Percentiles rank a stretch among this genome's conserved stretches.
Evolutionary conservation across 805 yeast species (phyloP).

Genomic region (Ogataea ramenticola): DNA sequence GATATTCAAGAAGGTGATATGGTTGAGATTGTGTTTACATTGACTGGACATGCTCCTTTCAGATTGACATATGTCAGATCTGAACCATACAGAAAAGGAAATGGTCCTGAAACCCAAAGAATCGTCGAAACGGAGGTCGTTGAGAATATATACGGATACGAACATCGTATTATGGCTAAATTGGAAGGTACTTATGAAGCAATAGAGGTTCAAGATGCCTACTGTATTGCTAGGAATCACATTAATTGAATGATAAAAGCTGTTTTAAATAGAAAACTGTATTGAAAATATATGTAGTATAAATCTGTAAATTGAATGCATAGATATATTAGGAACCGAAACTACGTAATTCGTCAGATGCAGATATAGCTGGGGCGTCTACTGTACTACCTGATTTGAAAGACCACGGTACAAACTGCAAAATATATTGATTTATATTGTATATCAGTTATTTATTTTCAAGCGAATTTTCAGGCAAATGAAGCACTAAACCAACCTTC

Average conservation of each 20-base stretch:
- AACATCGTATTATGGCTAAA: conserved; percentile 67
- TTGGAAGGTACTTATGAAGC: conserved; percentile 95
- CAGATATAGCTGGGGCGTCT: too few species aligned
- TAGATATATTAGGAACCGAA: too few species aligned
- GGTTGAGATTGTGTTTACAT: conserved; percentile 76
- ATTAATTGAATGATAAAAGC: too few species aligned
- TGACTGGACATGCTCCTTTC: conserved; percentile 90
- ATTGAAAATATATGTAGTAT: neutral
- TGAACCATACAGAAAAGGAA: conserved; percentile 15
- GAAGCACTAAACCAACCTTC: neutral
- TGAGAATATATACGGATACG: conserved; percentile 62
- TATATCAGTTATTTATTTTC: too few species aligned
- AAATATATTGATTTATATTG: too few species aligned
- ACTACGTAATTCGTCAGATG: too few species aligned
- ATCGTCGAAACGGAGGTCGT: conserved; percentile 50
- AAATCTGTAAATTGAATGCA: too few species aligned
- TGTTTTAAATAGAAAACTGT: neutral
- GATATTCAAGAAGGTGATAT: conserved; percentile 94
- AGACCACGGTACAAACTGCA: too few species aligned
- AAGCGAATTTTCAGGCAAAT: too few species aligned
- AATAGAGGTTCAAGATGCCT: conserved; percentile 78
- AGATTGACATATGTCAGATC: conserved; percentile 77
- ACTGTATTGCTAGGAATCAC: conserved; percentile 44
- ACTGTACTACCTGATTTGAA: too few species aligned
- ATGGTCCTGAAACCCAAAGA: conserved; percentile 29